Evolutionary conservation across 306 rosid species (phyloP), one percentile per base, ranked within the genome.

Genomic region (Sesbania bispinosa): DNA sequence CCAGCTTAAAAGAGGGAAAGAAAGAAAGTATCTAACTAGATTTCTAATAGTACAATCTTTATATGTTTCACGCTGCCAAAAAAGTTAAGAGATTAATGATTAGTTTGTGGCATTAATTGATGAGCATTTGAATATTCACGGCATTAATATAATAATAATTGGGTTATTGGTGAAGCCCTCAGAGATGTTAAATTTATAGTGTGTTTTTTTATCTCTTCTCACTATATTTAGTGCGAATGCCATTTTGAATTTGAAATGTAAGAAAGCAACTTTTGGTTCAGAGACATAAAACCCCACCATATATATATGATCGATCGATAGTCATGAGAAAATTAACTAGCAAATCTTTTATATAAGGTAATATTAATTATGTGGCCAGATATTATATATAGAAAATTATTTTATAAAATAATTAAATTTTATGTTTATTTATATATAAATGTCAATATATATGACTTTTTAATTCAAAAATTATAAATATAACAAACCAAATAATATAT

Each of bases 211-310:
- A 71, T 70, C 61, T 58, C 48, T 47, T 74, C 77, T 80, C 76
- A 57, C 61, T 63, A 42, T 62, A 46, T 27, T 32, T 64, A 81
- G 85, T 82, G 86, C 58, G 24, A 54, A 48, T 18, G 30, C 78
- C 83, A 82, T 77, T 78, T 78, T 54, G 61, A 69, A 39, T 69
- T 62, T 74, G 74, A 55, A 68, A 75, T 55, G 20, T 32, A 45
- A 30, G 62, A 73, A 76, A 77, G 58, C 57, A 62, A 74, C 75
- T 38, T 73, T 61, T 47, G 62, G 60, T 51, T 67, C n/a, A n/a
- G n/a, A n/a, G 41, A 39, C 62, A 68, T 8, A 65, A 20, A 72
- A 52, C 36, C 58, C 79, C 77, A 77, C 77, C 73, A 73, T 48
- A 52, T 26, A 67, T 75, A n/a, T n/a, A n/a, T 64, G n/a, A 60